Evolutionary conservation across 805 yeast species (phyloP).

Genomic region (Yarrowia keelungensis): DNA sequence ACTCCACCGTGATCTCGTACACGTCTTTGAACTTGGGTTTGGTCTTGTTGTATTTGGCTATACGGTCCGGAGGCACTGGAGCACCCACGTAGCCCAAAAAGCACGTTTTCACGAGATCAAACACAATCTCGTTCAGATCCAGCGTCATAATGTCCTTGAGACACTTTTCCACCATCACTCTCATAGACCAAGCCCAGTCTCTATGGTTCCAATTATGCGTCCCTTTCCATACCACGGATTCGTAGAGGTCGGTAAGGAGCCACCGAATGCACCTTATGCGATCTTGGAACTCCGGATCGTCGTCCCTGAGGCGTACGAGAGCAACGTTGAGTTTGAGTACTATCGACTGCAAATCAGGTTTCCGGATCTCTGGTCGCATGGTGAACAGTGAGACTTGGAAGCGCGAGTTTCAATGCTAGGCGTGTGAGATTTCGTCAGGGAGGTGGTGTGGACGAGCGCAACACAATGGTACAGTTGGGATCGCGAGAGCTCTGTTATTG

Average conservation of each 20-base stretch:
- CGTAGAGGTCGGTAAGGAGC: not conserved
- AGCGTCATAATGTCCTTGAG: not conserved
- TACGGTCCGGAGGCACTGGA: not conserved
- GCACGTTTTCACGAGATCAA: too few relatives aligned
- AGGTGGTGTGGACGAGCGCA: too few relatives aligned
- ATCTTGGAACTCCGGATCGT: too few relatives aligned
- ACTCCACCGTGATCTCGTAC: not conserved
- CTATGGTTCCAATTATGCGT: not conserved
- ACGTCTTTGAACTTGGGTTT: not conserved
- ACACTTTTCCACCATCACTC: slow-evolving; percentile 1
- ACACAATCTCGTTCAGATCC: not conserved
- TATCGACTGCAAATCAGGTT: too few relatives aligned
- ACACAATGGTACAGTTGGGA: too few relatives aligned
- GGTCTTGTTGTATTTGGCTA: not conserved
- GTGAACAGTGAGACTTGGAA: too few relatives aligned
- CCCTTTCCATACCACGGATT: not conserved
- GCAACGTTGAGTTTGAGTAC: too few relatives aligned
- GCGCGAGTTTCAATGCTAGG: too few relatives aligned
- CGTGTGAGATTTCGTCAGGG: too few relatives aligned
- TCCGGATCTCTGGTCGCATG: too few relatives aligned
- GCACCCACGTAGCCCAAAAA: not conserved
- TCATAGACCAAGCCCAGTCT: slow-evolving; percentile 3
- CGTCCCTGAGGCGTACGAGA: too few relatives aligned
- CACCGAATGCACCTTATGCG: not conserved
- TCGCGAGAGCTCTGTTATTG: too few relatives aligned